Evolutionary conservation across 345 rosid genomes (phyloP).

Genomic region (Salix viminalis): DNA sequence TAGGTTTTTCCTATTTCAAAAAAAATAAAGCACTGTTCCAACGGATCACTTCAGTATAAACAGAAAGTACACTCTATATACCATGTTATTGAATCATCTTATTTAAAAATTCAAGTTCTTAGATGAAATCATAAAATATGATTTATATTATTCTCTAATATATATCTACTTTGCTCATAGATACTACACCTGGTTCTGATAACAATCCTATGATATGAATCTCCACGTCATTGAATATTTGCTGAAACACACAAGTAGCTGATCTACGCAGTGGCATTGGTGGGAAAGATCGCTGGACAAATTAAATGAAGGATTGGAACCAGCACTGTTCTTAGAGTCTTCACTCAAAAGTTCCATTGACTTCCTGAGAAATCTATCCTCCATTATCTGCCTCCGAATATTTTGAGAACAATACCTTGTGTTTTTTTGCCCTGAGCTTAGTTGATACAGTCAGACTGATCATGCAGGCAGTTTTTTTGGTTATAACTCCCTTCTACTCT

Average conservation of each 20-base stretch:
- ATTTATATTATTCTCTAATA: no score
- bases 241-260: not conserved
- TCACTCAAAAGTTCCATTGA: slow-evolving; percentile 44
- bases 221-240: not conserved
- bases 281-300: slow-evolving; percentile 47
- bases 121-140: no score
- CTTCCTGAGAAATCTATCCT: slow-evolving; percentile 38
- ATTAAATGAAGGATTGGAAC: slow-evolving; percentile 45
- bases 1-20: no score
- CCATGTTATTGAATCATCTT: no score
- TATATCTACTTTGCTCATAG: not conserved
- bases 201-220: not conserved
- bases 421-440: slow-evolving; percentile 67
- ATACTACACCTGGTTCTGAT: not conserved
- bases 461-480: slow-evolving; percentile 71
- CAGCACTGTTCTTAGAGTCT: slow-evolving; percentile 48
- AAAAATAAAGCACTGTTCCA: no score
- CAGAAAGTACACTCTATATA: no score
- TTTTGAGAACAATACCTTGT: slow-evolving; percentile 33
- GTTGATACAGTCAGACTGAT: slow-evolving; percentile 54
- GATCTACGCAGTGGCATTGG: slow-evolving; percentile 35
- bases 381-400: slow-evolving; percentile 24
- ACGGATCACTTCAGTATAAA: not conserved
- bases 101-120: no score
- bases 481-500: slow-evolving; percentile 41